A percentile compares a stretch with the other conserved stretches of the same genome.
Evolutionary conservation across 345 rosid genomes (phyloP).

Genomic region (Cardamine resedifolia): DNA sequence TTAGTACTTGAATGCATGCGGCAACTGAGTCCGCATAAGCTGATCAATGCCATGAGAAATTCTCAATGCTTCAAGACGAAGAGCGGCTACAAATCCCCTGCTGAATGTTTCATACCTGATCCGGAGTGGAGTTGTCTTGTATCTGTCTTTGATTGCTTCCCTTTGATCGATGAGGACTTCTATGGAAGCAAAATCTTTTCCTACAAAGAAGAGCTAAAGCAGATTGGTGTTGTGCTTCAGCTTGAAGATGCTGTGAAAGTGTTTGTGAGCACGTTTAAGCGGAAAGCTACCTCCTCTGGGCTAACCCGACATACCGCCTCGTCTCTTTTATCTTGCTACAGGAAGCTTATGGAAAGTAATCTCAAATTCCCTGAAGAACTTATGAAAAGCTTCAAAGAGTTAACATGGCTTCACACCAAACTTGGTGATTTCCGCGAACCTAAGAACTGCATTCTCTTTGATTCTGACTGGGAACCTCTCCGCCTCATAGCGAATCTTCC

Average conservation of each 20-base stretch:
- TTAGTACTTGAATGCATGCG: conserved; percentile 48
- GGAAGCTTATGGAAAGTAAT: conserved; percentile 30
- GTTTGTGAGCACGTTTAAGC: conserved; percentile 44
- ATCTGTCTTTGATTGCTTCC: conserved; percentile 47
- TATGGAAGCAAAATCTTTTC: conserved; percentile 40
- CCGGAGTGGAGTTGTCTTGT: conserved; percentile 60
- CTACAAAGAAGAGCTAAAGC: conserved; percentile 45
- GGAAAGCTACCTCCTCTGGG: conserved; percentile 35
- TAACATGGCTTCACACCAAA: conserved; percentile 57
- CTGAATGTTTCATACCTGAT: conserved; percentile 55
- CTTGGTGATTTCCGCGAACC: conserved; percentile 61
- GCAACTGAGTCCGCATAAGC: not conserved
- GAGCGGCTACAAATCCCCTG: conserved; percentile 48
- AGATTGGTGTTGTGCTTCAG: conserved; percentile 49
- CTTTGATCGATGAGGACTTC: conserved; percentile 43
- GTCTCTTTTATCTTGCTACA: conserved; percentile 51
- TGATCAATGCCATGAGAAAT: conserved; percentile 32
- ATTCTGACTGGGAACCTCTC: conserved; percentile 58
- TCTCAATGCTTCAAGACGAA: conserved; percentile 52
- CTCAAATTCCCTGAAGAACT: conserved; percentile 39
- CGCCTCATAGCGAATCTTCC: conserved; percentile 56
- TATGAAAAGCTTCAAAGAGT: conserved; percentile 40
- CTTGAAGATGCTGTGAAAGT: conserved; percentile 46
- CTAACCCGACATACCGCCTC: conserved; percentile 39
- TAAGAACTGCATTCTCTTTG: conserved; percentile 52